Evolutionary conservation across 345 rosid species (phyloP).

Genomic region (Camelina sativa): DNA sequence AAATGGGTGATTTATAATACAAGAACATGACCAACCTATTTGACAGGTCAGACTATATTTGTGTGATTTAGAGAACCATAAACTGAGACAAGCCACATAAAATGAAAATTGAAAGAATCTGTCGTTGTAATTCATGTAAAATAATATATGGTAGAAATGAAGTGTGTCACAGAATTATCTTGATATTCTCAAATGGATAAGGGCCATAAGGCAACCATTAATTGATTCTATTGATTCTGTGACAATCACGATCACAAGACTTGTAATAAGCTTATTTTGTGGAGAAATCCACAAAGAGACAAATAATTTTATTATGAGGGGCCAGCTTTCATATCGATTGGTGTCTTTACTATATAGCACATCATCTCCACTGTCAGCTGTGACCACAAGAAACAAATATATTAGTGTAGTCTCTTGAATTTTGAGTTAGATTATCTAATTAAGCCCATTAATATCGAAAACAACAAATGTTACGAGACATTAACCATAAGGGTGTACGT

Average conservation of each 20-base stretch:
- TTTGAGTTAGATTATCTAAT: too few species aligned
- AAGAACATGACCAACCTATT: background rate
- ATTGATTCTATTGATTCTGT: constrained; percentile 13
- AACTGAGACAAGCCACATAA: constrained; percentile 10
- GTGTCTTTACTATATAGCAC: too few species aligned
- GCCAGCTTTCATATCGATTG: too few species aligned
- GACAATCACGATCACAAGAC: constrained; percentile 4
- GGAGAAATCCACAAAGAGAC: constrained; percentile 7
- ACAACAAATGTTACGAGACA: too few species aligned
- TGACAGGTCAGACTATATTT: constrained; percentile 20
- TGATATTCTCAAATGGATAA: constrained; percentile 21
- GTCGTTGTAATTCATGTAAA: background rate
- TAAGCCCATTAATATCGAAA: too few species aligned
- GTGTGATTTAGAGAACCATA: background rate
- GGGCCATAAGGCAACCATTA: constrained; percentile 16
- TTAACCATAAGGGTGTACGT: too few species aligned
- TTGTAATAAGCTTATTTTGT: background rate
- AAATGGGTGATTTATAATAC: constrained; percentile 1
- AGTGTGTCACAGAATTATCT: constrained; percentile 23
- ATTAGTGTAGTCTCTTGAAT: too few species aligned
- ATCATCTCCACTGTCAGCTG: too few species aligned
- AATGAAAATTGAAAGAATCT: background rate
- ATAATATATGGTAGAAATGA: background rate
- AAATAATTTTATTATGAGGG: background rate
- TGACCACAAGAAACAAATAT: too few species aligned